Conservation (phyloP, 352 stramenopile genomes). For the Globisporangium polare region DNA sequence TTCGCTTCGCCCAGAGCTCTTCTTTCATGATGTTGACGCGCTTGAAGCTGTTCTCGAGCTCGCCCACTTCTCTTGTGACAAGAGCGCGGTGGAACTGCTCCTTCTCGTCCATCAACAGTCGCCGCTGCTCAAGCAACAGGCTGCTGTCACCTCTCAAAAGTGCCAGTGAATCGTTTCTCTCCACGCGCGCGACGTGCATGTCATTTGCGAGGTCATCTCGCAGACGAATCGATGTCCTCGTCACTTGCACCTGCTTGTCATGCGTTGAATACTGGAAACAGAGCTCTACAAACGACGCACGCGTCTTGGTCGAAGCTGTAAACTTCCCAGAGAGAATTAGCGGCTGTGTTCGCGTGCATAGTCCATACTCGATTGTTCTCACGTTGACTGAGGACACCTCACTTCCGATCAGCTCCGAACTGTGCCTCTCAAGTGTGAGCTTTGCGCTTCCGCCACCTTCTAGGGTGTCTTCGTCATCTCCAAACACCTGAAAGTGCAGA, state of each 20-base stretch:
- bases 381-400: neutral
- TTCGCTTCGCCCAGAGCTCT: conserved; percentile 29
- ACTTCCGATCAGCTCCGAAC: neutral
- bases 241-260: conserved; percentile 11
- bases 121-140: conserved; percentile 25
- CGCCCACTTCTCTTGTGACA: conserved; percentile 21
- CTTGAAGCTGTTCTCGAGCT: conserved; percentile 38
- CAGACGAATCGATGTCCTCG: conserved; percentile 12
- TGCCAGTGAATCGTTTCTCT: conserved; percentile 18
- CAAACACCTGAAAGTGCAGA: conserved; percentile 1
- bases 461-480: neutral
- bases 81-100: conserved; percentile 18
- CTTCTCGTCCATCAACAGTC: conserved; percentile 31
- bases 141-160: conserved; percentile 16
- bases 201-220: conserved; percentile 23
- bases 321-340: conserved; percentile 15
- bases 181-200: conserved; percentile 22
- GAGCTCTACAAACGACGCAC: conserved; percentile 10
- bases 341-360: conserved; percentile 13
- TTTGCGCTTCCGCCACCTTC: neutral
- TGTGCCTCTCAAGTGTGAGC: conserved; percentile 4
- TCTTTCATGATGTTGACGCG: conserved; percentile 41
- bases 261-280: conserved; percentile 13
- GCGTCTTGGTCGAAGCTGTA: neutral
- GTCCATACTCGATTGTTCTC: conserved; percentile 4